Conservation (phyloP, 805 yeast species). For the Blastobotrys peoriensis region DNA sequence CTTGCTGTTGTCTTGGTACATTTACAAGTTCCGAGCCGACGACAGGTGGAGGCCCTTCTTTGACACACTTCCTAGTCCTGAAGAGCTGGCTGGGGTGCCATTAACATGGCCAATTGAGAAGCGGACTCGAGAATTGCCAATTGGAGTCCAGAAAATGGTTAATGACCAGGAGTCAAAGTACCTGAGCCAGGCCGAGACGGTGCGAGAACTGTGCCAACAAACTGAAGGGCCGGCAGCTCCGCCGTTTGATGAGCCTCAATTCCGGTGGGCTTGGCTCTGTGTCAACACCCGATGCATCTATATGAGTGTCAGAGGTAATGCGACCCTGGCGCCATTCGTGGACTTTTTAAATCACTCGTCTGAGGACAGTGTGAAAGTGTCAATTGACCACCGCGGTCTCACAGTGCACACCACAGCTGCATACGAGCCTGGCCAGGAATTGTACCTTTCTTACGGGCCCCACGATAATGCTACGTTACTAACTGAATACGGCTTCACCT, state of each 20-base stretch:
- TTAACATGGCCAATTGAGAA: conserved; percentile 47
- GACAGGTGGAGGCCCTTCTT: conserved; percentile 66
- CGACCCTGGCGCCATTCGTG: conserved; percentile 82
- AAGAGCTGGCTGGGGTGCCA: conserved; percentile 55
- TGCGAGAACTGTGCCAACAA: conserved; percentile 23
- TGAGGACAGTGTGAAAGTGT: conserved; percentile 21
- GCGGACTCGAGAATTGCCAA: conserved; percentile 16
- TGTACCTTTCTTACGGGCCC: conserved; percentile 77
- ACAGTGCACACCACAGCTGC: conserved; percentile 39
- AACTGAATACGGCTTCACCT: conserved; percentile 80
- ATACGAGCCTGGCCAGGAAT: conserved; percentile 45
- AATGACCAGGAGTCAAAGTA: conserved; percentile 29
- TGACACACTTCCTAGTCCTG: conserved; percentile 50
- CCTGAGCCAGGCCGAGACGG: conserved; percentile 38
- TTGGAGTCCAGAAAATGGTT: conserved; percentile 14
- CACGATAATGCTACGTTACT: conserved; percentile 78
- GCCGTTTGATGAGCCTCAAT: conserved; percentile 19
- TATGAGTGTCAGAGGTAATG: conserved; percentile 41
- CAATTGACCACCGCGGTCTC: conserved; percentile 45
- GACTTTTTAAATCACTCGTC: conserved; percentile 76
- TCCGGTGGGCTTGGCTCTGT: conserved; percentile 74
- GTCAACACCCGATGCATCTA: conserved; percentile 90
- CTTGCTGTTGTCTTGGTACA: conserved; percentile 20
- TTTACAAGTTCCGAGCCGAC: conserved; percentile 12
- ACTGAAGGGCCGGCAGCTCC: background rate